A percentile compares a stretch with the other conserved stretches of the same genome.
phyloP scores from a whole-genome alignment of 495 filamentous ascomycete genomes.

The Darksidea phi region DNA sequence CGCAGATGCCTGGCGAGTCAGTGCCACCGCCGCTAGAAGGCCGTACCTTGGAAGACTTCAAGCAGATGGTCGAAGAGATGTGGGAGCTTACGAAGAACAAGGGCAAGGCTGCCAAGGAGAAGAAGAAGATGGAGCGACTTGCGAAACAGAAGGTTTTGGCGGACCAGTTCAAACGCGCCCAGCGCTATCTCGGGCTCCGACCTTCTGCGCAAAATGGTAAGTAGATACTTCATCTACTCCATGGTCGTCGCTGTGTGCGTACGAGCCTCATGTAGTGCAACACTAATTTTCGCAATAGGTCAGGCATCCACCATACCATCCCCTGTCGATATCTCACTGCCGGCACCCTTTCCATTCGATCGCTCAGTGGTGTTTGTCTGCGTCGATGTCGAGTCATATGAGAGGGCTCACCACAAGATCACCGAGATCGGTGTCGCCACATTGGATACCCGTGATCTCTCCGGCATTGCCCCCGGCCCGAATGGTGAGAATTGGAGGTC shows the following conservation, averaged over 20 bases:
- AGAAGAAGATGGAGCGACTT: slow-evolving; percentile 37
- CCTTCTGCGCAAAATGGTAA: slow-evolving; percentile 22
- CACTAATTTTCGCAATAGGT: not conserved
- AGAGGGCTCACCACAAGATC: slow-evolving; percentile 58
- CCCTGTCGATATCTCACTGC: slow-evolving; percentile 41
- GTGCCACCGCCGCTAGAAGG: slow-evolving; percentile 26
- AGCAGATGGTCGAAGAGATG: slow-evolving; percentile 49
- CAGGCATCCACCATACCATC: not conserved
- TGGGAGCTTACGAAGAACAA: slow-evolving; percentile 48
- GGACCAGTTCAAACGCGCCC: slow-evolving; percentile 56
- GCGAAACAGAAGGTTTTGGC: slow-evolving; percentile 49
- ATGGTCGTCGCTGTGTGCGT: too few species aligned
- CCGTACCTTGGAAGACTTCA: slow-evolving; percentile 48
- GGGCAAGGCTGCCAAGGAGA: slow-evolving; percentile 50
- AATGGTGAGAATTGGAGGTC: slow-evolving; percentile 62
- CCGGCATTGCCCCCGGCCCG: slow-evolving; percentile 56
- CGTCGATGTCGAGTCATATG: slow-evolving; percentile 80
- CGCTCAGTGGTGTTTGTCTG: slow-evolving; percentile 65
- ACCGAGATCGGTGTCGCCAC: slow-evolving; percentile 85
- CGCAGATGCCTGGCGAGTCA: slow-evolving; percentile 16
- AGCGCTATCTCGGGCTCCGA: slow-evolving; percentile 68
- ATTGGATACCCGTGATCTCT: slow-evolving; percentile 68
- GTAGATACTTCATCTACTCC: not conserved
- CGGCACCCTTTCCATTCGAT: slow-evolving; percentile 51
- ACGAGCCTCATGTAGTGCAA: too few species aligned